Percentiles rank a stretch among this genome's conserved stretches.
Evolutionary conservation across 2,329 filamentous ascomycete genomes (phyloP).

Genomic region (Chalara sp.): DNA sequence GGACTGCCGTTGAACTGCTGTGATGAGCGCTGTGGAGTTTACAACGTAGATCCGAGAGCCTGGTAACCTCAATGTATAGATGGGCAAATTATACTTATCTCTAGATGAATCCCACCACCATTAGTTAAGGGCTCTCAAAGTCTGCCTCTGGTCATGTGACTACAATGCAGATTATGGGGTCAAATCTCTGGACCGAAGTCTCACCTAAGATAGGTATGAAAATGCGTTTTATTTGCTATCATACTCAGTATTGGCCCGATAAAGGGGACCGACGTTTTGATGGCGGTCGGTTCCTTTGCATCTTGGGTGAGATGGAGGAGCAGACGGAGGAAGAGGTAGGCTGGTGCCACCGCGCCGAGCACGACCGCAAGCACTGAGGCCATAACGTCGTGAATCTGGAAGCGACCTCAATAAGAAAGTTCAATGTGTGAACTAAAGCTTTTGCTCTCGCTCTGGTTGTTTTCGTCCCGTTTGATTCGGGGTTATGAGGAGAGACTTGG

Average conservation of each 20-base stretch:
- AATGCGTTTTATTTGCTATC: constrained; percentile 4
- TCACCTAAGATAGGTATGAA: constrained; percentile 1
- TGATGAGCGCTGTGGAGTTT: constrained; percentile 30
- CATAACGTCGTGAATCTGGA: no score
- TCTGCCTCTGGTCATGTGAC: background rate
- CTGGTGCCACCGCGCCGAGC: no score
- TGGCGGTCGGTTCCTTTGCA: constrained; percentile 2
- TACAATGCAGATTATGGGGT: no score
- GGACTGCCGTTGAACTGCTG: constrained; percentile 31
- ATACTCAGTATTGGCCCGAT: constrained; percentile 7
- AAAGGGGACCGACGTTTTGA: constrained; percentile 3
- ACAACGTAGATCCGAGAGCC: constrained; percentile 37
- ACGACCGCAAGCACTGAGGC: no score
- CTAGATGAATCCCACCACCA: constrained; percentile 1
- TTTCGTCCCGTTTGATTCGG: no score
- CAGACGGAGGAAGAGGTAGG: no score
- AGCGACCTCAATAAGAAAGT: no score
- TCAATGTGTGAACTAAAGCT: no score
- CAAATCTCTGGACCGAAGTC: no score
- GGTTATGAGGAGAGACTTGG: no score
- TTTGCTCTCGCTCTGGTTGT: no score
- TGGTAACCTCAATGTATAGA: constrained; percentile 35
- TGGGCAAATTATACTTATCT: constrained; percentile 19
- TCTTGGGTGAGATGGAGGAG: background rate
- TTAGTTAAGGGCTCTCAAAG: background rate